These are phyloP conservation scores for Sporisorium scitamineum DNA, from an alignment of 1,284 basidiomycete species.

Conservation along the genomic window DNA sequence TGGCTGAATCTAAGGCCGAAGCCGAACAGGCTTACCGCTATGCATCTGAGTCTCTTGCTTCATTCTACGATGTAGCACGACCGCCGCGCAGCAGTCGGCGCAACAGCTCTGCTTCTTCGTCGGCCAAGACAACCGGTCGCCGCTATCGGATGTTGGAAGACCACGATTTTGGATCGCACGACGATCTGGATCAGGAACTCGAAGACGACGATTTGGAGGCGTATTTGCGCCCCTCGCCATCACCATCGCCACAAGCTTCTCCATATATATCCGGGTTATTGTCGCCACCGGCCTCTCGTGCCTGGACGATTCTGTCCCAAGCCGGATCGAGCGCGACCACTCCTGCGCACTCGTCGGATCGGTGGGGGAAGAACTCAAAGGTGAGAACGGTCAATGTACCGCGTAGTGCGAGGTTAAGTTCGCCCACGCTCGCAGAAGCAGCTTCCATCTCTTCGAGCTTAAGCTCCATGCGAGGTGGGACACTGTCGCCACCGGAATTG, in stretches of 20 bases:
- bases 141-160: conserved; percentile 30
- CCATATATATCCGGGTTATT: conserved; percentile 36
- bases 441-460: conserved; percentile 20
- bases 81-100: conserved; percentile 3
- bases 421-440: conserved; percentile 31
- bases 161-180: conserved; percentile 24
- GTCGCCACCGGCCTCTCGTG: conserved; percentile 47
- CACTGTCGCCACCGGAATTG: conserved; percentile 21
- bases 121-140: conserved; percentile 3
- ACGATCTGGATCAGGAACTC: conserved; percentile 4
- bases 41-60: conserved; percentile 5
- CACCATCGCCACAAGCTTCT: conserved; percentile 42
- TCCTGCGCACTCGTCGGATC: conserved; percentile 17
- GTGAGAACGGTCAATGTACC: conserved; percentile 60
- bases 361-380: conserved; percentile 56
- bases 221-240: conserved; percentile 32
- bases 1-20: conserved; percentile 50
- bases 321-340: conserved; percentile 39
- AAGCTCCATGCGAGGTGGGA: conserved; percentile 6
- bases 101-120: conserved; percentile 11
- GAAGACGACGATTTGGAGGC: conserved; percentile 11
- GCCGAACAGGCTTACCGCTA: conserved; percentile 15
- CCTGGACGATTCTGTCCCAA: conserved; percentile 62
- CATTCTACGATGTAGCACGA: conserved; percentile 23
- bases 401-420: conserved; percentile 37